Evolutionary conservation across 1,139 yeast species (phyloP), one percentile per base, ranked within the genome.

Genomic region (Arxiozyma slooffiae): DNA sequence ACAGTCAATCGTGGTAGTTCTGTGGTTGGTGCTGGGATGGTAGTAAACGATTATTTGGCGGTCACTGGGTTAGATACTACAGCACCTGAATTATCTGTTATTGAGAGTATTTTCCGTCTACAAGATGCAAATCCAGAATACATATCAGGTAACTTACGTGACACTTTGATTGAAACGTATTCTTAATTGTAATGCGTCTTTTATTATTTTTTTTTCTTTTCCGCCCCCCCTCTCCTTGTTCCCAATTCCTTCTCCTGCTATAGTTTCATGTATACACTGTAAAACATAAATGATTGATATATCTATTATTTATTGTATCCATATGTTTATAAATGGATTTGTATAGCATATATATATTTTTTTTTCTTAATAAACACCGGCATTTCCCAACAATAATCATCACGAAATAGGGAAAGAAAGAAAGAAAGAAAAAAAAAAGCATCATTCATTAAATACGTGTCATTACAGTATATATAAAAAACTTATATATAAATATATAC

Each of bases 21-120:
- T 11, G 97, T 92, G 48, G 96, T 94, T 56, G 98, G 98, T 63
- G 97, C 97, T 47, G 98, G 98, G 60, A 81, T 92, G 82, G 97
- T 94, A 48, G 98, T 90, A 48, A 94, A 94, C 67, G 99, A 94
- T 74, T 94, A 97, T 95, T 76, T 92, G 58, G 95, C 97, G 38
- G 97, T 94, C 48, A 79, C 96, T 46, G 99, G 99, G 57, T 78
- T 87, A 61, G 98, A 92, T 71, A 92, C 98, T 53, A 90, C 98
- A 57, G 98, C 98, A 47, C 97, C 98, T 47, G 99, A 94, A 72
- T 77, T 94, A 65, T 88, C 96, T 59, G 98, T 94, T 54, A 80
- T 94, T 60, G 98, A 94, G 74, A 85, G 95, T 67, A 94, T 94
- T 61, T 94, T 92, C 80, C 84, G 88, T 71, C 76, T 87, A 62